Base-by-base conservation (phyloP, 306 rosid genomes). In the Gastrolobium villosum region DNA sequence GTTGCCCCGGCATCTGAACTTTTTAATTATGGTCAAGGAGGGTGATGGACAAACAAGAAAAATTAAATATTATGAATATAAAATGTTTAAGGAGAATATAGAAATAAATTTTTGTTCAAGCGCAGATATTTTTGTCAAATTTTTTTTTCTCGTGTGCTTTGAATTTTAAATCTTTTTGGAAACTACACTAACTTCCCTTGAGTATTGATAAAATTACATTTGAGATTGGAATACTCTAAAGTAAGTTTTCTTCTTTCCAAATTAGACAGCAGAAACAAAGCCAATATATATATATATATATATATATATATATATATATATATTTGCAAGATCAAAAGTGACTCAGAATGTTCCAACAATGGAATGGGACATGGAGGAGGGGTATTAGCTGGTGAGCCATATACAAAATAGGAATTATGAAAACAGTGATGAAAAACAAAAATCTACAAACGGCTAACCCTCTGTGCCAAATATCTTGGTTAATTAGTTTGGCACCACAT, bases 61-160 rank as follows among this genome's bases (percentile, higher is more conserved):
- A 41, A 43, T 8, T 2, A n/a, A n/a, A n/a, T n/a, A n/a, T 5
- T 37, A 28, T 10, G 10, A 30, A 30, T 14, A 49, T 41, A 62
- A 75, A 49, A 48, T 35, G 36, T 34, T n/a, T 52, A 39, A 66
- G 32, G 15, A 65, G 66, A 31, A 65, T 66, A 54, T 41, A 41
- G 45, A 41, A 15, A 55, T 55, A 40, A 2, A 57, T 32, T 54
- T 67, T 35, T 10, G 30, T 34, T 55, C 28, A 3, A 54, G 30
- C 30, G 35, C 44, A 61, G 11, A 20, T 20, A 20, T 20, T 20
- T 20, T 20, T 20, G 26, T 20, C 0, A 20, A 20, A 2, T n/a
- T 5, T 11, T 9, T 43, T n/a, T 30, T 34, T 20, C 41, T 14
- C 13, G 11, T 28, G 44, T 34, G 32, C 44, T 53, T 6, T 30